These are phyloP conservation scores for Globisporangium megalacanthum DNA, from an alignment of 352 stramenopile species.

Conservation along the genomic window DNA sequence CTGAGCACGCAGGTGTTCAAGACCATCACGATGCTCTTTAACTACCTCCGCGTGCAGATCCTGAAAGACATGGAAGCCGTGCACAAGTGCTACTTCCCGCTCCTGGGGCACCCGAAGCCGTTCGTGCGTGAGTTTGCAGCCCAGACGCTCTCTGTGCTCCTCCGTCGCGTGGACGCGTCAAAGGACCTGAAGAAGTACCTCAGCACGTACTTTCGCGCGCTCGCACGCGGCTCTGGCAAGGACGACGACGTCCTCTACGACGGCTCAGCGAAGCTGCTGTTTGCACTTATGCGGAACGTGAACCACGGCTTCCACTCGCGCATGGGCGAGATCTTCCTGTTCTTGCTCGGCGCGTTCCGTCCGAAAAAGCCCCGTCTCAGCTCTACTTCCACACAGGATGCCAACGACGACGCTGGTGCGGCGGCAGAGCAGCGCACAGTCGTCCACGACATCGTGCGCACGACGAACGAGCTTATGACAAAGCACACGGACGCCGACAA, in stretches of 20 bases:
- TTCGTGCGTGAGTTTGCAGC: constrained; percentile 89
- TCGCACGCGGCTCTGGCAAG: constrained; percentile 53
- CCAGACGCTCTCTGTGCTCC: constrained; percentile 79
- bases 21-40: constrained; percentile 88
- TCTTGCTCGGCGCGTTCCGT: constrained; percentile 67
- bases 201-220: constrained; percentile 63
- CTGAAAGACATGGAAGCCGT: constrained; percentile 87
- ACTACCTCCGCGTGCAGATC: constrained; percentile 75
- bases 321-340: constrained; percentile 72
- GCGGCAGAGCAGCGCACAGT: constrained; percentile 21
- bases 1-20: constrained; percentile 89
- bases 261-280: constrained; percentile 83
- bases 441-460: constrained; percentile 63
- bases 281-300: constrained; percentile 79
- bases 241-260: constrained; percentile 71
- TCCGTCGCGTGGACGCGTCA: constrained; percentile 67
- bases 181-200: constrained; percentile 84
- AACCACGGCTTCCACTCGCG: constrained; percentile 83
- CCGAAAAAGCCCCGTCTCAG: constrained; percentile 20
- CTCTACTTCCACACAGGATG: neutral
- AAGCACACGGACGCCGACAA: constrained; percentile 72
- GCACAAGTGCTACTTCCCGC: constrained; percentile 86
- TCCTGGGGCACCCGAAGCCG: constrained; percentile 77
- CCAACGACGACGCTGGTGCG: neutral
- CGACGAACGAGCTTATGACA: constrained; percentile 67